Percentiles rank a stretch among this genome's conserved stretches.
Conservation (phyloP, 1,284 basidiomycete genomes). For the Pascua guehoae region DNA sequence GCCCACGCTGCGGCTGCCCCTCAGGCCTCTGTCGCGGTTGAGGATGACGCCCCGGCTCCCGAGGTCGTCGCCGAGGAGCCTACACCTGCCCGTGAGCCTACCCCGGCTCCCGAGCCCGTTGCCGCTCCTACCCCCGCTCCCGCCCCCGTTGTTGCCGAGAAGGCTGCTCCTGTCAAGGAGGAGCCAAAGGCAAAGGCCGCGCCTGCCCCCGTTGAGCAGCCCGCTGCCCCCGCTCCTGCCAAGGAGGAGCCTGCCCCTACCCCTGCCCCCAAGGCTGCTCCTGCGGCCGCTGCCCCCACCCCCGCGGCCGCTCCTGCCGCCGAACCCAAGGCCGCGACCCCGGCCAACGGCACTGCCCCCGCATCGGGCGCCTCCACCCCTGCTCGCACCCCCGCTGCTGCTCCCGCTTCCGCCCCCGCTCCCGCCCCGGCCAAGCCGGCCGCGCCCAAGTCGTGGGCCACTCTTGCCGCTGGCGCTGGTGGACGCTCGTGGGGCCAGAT, state of each 20-base stretch:
- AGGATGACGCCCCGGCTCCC: conserved; percentile 31
- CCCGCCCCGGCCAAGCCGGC: conserved; percentile 55
- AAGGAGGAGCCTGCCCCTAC: conserved; percentile 14
- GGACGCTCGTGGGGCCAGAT: conserved; percentile 58
- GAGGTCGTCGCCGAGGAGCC: conserved; percentile 21
- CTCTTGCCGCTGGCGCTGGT: conserved; percentile 81
- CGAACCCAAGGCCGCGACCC: conserved; percentile 40
- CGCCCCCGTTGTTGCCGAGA: conserved; percentile 4
- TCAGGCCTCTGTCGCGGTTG: conserved; percentile 33
- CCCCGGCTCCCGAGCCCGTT: conserved; percentile 2
- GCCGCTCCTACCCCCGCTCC: conserved; percentile 1
- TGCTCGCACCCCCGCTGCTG: conserved; percentile 40
- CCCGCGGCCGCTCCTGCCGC: conserved; percentile 49
- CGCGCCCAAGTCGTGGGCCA: conserved; percentile 79
- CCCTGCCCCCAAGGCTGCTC: conserved; percentile 27
- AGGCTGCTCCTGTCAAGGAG: neutral
- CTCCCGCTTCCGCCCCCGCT: conserved; percentile 28
- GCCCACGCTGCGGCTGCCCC: conserved; percentile 28
- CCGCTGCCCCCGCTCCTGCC: conserved; percentile 17
- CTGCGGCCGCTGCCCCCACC: conserved; percentile 24
- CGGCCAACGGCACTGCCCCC: conserved; percentile 24
- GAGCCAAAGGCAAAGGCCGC: conserved; percentile 8
- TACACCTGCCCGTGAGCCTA: conserved; percentile 1
- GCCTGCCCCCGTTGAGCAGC: conserved; percentile 16
- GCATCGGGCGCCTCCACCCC: conserved; percentile 21